Conservation (phyloP, 371 early-diverging fungal species). For the Mucor plumbeus region DNA sequence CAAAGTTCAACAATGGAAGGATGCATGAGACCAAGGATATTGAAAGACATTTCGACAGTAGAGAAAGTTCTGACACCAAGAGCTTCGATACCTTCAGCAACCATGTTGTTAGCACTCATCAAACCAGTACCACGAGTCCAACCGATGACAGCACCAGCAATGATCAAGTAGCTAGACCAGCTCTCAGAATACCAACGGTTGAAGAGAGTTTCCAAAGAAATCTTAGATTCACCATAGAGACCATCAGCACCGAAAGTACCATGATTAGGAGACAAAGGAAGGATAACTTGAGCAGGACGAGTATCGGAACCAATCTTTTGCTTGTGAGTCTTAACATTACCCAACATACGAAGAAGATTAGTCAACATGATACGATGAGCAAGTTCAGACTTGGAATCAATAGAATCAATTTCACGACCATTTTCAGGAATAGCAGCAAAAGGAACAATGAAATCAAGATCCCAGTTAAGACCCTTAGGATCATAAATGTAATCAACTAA, state of each 20-base stretch:
- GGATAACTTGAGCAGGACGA: constrained; percentile 89
- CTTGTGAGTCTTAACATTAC: constrained; percentile 87
- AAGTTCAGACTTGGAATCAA: constrained; percentile 89
- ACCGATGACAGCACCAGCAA: constrained; percentile 95
- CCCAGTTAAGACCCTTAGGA: constrained; percentile 86
- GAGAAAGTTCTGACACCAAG: constrained; percentile 95
- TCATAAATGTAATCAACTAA: constrained; percentile 91
- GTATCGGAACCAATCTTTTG: constrained; percentile 77
- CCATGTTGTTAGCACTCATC: constrained; percentile 92
- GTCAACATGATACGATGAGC: constrained; percentile 93
- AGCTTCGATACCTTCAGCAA: constrained; percentile 91
- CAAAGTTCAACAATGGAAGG: constrained; percentile 81
- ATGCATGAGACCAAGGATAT: constrained; percentile 91
- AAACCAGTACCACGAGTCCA: constrained; percentile 98
- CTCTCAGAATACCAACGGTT: constrained; percentile 93
- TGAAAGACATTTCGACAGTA: constrained; percentile 93
- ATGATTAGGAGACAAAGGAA: constrained; percentile 97
- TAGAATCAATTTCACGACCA: constrained; percentile 85
- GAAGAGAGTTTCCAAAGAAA: constrained; percentile 89
- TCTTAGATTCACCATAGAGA: constrained; percentile 94
- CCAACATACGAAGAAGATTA: constrained; percentile 83
- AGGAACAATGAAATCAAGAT: constrained; percentile 93
- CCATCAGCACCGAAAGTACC: constrained; percentile 95
- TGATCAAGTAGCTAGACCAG: constrained; percentile 89
- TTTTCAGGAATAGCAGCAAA: constrained; percentile 95